Conservation (phyloP, 352 stramenopile species). For the Phytophthora sp. region DNA sequence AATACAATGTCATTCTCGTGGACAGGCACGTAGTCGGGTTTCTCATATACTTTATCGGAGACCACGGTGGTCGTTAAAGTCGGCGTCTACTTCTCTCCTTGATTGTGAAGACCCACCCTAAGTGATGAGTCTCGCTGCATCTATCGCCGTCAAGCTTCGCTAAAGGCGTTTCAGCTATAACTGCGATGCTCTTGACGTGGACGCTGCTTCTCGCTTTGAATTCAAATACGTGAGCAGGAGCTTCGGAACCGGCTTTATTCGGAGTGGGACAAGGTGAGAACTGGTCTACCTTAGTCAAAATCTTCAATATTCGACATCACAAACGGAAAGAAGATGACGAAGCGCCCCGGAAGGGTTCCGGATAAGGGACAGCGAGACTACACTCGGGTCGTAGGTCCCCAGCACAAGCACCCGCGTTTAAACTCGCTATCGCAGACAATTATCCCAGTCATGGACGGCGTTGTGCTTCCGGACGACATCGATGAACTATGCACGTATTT, state of each 20-base stretch:
- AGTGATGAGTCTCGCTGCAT: constrained; percentile 13
- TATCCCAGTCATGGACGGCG: too few relatives aligned
- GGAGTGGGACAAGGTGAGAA: background rate
- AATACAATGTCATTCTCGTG: too few relatives aligned
- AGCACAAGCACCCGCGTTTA: background rate
- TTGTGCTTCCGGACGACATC: too few relatives aligned
- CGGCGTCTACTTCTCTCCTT: too few relatives aligned
- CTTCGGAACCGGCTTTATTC: background rate
- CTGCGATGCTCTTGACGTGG: too few relatives aligned
- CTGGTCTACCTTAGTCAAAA: background rate
- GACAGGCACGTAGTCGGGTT: too few relatives aligned
- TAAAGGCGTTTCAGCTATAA: constrained; percentile 30
- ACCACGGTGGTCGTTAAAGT: too few relatives aligned
- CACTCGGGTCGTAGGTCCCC: too few relatives aligned
- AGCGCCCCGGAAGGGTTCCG: background rate
- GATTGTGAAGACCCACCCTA: too few relatives aligned
- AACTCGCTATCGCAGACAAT: background rate
- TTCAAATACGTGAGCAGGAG: constrained; percentile 18
- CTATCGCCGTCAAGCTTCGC: constrained; percentile 22
- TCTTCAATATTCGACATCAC: background rate
- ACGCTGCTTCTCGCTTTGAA: constrained; percentile 9
- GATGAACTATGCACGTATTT: constrained; percentile 5
- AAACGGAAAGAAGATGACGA: constrained; percentile 11
- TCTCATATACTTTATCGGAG: too few relatives aligned
- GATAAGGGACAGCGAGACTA: background rate